These are phyloP conservation scores for Ulmus americana DNA, from an alignment of 331 rosid species.

Conservation along the genomic window DNA sequence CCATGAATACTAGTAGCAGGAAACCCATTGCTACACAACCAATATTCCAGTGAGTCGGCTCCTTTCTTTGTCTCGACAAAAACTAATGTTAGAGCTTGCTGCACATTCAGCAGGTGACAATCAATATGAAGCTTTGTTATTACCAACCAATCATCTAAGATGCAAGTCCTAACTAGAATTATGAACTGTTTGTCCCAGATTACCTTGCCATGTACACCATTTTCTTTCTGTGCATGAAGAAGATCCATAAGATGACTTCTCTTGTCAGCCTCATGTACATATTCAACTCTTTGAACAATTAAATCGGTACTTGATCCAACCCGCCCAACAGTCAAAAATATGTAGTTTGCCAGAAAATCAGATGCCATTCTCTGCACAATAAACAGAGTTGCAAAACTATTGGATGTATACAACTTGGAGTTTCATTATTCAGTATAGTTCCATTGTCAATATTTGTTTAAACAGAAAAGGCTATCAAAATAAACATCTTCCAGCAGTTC, in stretches of 20 bases:
- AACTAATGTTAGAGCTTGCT: constrained; percentile 89
- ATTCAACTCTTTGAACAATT: constrained; percentile 90
- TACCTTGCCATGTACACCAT: constrained; percentile 82
- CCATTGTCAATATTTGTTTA: too few species aligned
- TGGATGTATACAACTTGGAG: not conserved
- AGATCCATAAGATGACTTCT: constrained; percentile 98
- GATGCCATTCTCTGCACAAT: constrained; percentile 82
- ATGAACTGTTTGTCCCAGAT: not conserved
- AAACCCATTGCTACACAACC: constrained; percentile 68
- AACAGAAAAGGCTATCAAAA: not conserved
- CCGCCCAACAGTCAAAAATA: constrained; percentile 92
- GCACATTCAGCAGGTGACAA: constrained; percentile 15
- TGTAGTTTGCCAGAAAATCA: constrained; percentile 76
- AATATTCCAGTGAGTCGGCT: constrained; percentile 85
- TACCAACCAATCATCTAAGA: not conserved
- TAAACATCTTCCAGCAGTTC: not conserved
- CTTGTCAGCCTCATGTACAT: constrained; percentile 84
- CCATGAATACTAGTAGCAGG: constrained; percentile 97
- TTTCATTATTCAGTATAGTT: not conserved
- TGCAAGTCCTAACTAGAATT: not conserved
- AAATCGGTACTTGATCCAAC: constrained; percentile 95
- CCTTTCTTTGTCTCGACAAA: constrained; percentile 99
- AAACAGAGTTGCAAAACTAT: constrained; percentile 21
- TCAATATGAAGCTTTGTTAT: not conserved
- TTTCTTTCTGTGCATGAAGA: constrained; percentile 90